Percentiles rank a stretch among this genome's conserved stretches.
Evolutionary conservation across 495 filamentous ascomycete species (phyloP).

Genomic region (Lindgomyces ingoldianus): DNA sequence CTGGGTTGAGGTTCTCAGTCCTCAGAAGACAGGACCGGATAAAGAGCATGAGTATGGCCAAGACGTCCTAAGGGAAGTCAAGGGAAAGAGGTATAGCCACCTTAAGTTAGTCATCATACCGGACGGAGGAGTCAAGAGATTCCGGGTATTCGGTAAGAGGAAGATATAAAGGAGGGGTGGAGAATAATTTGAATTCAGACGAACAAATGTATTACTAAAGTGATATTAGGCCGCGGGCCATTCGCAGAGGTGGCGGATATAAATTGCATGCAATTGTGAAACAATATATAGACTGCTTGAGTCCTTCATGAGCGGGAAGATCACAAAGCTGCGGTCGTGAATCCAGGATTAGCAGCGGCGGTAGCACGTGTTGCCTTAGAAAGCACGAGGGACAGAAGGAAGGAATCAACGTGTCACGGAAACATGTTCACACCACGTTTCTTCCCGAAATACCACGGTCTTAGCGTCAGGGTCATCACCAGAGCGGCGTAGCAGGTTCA

Average conservation of each 20-base stretch:
- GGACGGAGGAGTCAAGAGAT: conserved; percentile 86
- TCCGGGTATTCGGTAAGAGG: conserved; percentile 76
- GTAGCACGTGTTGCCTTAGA: not conserved
- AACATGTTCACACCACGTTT: not conserved
- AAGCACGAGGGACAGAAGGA: not conserved
- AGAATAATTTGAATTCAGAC: not conserved
- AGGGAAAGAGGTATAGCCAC: conserved; percentile 66
- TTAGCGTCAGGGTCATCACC: too few species aligned
- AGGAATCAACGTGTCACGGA: not conserved
- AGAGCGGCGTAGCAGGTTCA: not conserved
- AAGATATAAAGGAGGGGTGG: not conserved
- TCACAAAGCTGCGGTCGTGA: too few species aligned
- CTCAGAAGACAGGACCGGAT: conserved; percentile 74
- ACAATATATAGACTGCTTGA: too few species aligned
- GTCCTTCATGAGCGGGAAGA: too few species aligned
- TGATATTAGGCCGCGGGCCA: too few species aligned
- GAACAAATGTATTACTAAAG: not conserved
- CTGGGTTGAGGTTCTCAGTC: conserved; percentile 69
- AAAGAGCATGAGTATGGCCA: conserved; percentile 72
- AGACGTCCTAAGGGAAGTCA: conserved; percentile 44
- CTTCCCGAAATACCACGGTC: not conserved
- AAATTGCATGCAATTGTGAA: too few species aligned
- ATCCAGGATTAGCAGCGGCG: too few species aligned
- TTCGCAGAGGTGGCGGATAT: too few species aligned
- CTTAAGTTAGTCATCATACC: conserved; percentile 89